phyloP scores from a whole-genome alignment of 2,329 filamentous ascomycete genomes.

The Penicillium sp. region DNA sequence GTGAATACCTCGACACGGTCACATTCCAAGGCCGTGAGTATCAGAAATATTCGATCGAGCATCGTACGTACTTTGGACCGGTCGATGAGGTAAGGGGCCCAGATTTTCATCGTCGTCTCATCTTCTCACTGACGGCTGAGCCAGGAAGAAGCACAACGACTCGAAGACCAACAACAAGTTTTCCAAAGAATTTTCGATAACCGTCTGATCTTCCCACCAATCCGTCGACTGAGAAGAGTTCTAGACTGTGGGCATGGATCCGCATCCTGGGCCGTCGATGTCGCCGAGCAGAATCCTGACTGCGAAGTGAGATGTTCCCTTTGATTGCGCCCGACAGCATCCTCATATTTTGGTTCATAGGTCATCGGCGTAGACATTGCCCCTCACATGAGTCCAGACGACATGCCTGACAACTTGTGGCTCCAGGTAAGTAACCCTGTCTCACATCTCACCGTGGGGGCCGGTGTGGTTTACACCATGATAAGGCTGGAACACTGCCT shows the following conservation, averaged over 20 bases:
- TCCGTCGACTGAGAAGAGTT: constrained; percentile 56
- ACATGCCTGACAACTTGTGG: constrained; percentile 63
- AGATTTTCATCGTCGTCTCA: constrained; percentile 3
- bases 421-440: constrained; percentile 52
- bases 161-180: constrained; percentile 62
- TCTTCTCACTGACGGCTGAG: constrained; percentile 12
- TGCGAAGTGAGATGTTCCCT: constrained; percentile 55
- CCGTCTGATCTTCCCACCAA: constrained; percentile 67
- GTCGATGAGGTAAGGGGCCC: constrained; percentile 63
- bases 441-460: not conserved
- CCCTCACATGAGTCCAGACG: constrained; percentile 65
- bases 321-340: not conserved
- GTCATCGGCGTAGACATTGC: constrained; percentile 70
- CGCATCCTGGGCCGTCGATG: constrained; percentile 67
- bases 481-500: not conserved
- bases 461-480: not conserved
- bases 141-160: constrained; percentile 65
- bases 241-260: constrained; percentile 72
- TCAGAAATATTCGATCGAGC: constrained; percentile 64
- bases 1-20: constrained; percentile 57
- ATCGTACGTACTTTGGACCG: constrained; percentile 64
- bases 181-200: constrained; percentile 64
- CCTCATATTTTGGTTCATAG: constrained; percentile 42
- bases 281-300: constrained; percentile 61
- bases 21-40: constrained; percentile 62